Evolutionary conservation across 148 eudicot genomes (phyloP).

Genomic region (Drosera capensis): DNA sequence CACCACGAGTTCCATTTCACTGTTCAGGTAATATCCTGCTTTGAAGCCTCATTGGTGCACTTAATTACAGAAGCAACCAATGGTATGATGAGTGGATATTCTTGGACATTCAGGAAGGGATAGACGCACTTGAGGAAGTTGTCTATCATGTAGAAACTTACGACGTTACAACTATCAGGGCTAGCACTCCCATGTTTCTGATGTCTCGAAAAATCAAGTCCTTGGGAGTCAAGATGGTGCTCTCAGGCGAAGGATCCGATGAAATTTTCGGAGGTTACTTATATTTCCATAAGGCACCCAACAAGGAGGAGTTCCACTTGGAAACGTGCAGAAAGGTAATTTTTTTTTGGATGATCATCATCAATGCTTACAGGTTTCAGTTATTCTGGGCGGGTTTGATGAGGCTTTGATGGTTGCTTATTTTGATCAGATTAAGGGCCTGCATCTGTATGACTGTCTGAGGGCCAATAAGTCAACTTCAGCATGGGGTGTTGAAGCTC

Average conservation of each 20-base stretch:
- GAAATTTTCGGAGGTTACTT: constrained; percentile 97
- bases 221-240: constrained; percentile 93
- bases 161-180: constrained; percentile 89
- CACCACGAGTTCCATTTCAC: constrained; percentile 95
- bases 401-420: constrained; percentile 5
- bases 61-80: neutral
- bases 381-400: no score
- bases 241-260: constrained; percentile 97
- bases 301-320: constrained; percentile 83
- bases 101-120: constrained; percentile 59
- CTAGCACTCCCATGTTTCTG: constrained; percentile 96
- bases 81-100: neutral
- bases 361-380: no score
- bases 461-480: constrained; percentile 96
- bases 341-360: constrained; percentile 4
- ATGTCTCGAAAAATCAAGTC: constrained; percentile 97
- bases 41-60: neutral
- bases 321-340: constrained; percentile 93
- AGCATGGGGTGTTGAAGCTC: constrained; percentile 99
- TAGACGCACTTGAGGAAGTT: constrained; percentile 93
- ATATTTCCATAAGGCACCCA: constrained; percentile 96
- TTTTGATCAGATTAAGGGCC: constrained; percentile 72
- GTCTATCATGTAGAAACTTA: constrained; percentile 89
- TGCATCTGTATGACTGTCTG: constrained; percentile 91
- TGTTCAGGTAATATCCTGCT: constrained; percentile 54